These are phyloP conservation scores for Trypanosoma scelopori DNA, from an alignment of 208 protist genomes.

Conservation along the genomic window DNA sequence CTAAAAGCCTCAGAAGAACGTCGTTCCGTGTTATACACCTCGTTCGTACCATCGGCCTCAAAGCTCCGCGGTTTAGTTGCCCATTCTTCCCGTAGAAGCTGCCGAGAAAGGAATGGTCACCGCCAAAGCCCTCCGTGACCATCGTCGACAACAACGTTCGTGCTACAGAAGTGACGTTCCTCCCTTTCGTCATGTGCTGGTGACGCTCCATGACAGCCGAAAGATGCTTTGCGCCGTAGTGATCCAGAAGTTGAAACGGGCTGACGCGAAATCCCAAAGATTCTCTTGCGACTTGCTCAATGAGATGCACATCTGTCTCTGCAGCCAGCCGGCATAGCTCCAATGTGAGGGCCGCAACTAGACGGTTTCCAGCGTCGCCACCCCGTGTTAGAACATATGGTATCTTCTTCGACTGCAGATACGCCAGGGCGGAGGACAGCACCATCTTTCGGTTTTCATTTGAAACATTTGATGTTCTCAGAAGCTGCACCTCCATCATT, in stretches of 20 bases:
- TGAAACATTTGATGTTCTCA: slow-evolving; percentile 3
- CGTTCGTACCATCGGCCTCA: not conserved
- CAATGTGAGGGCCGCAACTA: slow-evolving; percentile 27
- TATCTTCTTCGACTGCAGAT: slow-evolving; percentile 24
- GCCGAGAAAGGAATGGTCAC: slow-evolving; percentile 1
- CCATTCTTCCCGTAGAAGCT: slow-evolving; percentile 20
- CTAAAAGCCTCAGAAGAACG: slow-evolving; percentile 32
- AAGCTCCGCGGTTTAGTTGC: not conserved
- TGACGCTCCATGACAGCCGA: slow-evolving; percentile 9
- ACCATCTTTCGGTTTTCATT: not conserved
- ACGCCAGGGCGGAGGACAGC: slow-evolving; percentile 24
- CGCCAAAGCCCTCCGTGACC: slow-evolving; percentile 9
- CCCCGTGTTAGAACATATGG: slow-evolving; percentile 31
- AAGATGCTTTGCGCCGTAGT: slow-evolving; percentile 18
- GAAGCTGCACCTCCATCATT: slow-evolving; percentile 26
- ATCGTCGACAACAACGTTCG: slow-evolving; percentile 20
- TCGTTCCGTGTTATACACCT: slow-evolving; percentile 9
- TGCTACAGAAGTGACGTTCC: not conserved
- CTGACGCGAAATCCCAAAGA: slow-evolving; percentile 19
- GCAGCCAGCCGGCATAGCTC: slow-evolving; percentile 23
- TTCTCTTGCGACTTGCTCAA: slow-evolving; percentile 13
- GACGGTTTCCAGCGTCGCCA: slow-evolving; percentile 26
- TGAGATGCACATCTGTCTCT: slow-evolving; percentile 2
- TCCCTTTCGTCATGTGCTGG: slow-evolving; percentile 6
- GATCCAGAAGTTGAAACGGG: slow-evolving; percentile 29